Evolutionary conservation across 2,329 filamentous ascomycete genomes (phyloP), one percentile per base, ranked within the genome.

Genomic region (Paramyrothecium sp.): DNA sequence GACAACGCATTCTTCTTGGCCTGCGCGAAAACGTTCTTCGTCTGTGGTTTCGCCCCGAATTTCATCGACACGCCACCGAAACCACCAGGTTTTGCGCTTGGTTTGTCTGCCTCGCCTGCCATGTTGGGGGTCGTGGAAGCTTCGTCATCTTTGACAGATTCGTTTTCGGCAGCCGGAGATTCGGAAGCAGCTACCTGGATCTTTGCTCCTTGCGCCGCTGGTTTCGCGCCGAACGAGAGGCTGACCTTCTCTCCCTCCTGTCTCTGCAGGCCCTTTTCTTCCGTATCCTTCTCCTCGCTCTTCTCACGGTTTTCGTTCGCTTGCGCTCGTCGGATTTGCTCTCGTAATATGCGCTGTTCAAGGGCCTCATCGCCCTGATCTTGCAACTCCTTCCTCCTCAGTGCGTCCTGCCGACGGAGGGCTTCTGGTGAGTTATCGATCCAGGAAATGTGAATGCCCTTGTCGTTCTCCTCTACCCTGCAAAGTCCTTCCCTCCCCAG

Each of bases 361-460:
- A 92, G 77, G 74, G 96, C 91, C 71, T 98, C 94, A 65, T 97
- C 93, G 2, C 92, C 92, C 64, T 90, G 91, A 66, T 97, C 93
- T 73, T 93, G 88, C 56, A 90, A 84, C 72, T 97, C 93, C 72
- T 92, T 94, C 69, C 89, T 87, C 63, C 88, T 80, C 52, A 97
- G 81, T 23, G 91, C 91, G 63, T 97, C 94, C 60, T 91, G 86
- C 53, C 93, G 79, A 65, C 86, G 81, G 62, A 98, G 75, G 1
- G 92, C 91, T 56, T 97, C 94, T 0, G 92, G 91, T 38, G 89
- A 93, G 66, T 94, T 92, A 69, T 99, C 94, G 57, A 97, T 88
- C 91, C 93, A 99, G 2, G 89, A 82, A 55, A 99, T 87, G 67
- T 92, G 89, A 46, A 98, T 67, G 0, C 91, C 95, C 72, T 97